Evolutionary conservation across 805 yeast genomes (phyloP), one percentile per base, ranked within the genome.

Genomic region (Starmerella asiatica): DNA sequence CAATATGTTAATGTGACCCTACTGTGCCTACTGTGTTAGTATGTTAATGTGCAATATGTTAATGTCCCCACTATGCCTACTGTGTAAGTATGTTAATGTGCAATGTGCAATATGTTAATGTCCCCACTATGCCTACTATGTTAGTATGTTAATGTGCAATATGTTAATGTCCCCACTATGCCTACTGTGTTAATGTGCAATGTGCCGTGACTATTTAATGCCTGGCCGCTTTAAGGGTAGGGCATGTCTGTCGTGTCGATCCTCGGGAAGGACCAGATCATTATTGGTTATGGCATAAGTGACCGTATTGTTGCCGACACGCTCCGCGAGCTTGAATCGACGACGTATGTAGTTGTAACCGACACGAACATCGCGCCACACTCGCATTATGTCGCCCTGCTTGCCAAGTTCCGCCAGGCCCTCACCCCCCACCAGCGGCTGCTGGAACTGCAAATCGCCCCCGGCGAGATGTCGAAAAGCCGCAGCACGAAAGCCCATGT

Each of bases 381-480:
- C 38, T 56, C 54, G 20, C 59, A 58, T 38, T 55, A 55, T 6
- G 34, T 72, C 73, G 21, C 79, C 77, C 51, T 72, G 75, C 52
- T 20, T 1, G 21, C 35, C 64, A 63, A 1, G 40, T 52, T 44
- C 42, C 18, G 20, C 39, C 35, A 21, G 12, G 27, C 28, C n/a
- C 36, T 42, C 27, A 14, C 16, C 11, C 17, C 40, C 7, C 27
- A 28, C 12, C 49, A 44, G 41, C 71, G 98, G 47, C 60, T 91
- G 27, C 63, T 91, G 40, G 66, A 75, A 12, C 86, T 78, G 58
- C 67, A 70, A 3, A 82, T 91, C 14, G 67, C 91, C 4, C 98
- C 98, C 1, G 98, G 98, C 37, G 98, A 91, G 60, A 73, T 84
- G 39, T 79, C 79, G 59, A 91, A 91, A 64, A 78, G 73, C 42